Evolutionary conservation across 148 eudicot genomes (phyloP).

Genomic region (Camellia lanceoleosa): DNA sequence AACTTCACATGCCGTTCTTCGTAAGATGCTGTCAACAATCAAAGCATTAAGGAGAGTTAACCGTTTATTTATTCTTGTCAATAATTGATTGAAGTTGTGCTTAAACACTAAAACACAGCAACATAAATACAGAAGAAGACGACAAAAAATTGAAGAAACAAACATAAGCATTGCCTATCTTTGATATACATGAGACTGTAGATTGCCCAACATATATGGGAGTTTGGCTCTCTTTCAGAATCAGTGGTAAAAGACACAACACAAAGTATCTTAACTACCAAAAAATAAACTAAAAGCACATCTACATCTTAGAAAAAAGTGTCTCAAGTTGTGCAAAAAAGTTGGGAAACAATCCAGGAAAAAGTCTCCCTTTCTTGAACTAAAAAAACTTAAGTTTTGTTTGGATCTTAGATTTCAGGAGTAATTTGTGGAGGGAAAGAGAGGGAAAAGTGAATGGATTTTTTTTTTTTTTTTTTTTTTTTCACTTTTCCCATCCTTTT

Average conservation of each 20-base stretch:
- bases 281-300: neutral
- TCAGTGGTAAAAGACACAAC: neutral
- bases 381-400: no score
- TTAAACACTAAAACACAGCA: neutral
- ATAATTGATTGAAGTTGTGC: neutral
- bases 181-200: no score
- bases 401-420: no score
- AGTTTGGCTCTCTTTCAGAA: neutral
- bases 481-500: neutral
- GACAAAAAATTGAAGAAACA: neutral
- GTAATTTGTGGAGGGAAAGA: no score
- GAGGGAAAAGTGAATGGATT: no score
- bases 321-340: neutral
- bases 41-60: neutral
- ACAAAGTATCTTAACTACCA: no score
- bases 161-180: neutral
- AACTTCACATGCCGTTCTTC: slow-evolving; percentile 42
- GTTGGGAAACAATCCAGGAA: no score
- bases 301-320: neutral
- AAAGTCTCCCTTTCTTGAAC: no score
- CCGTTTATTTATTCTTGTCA: no score
- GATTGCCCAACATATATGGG: neutral
- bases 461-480: no score
- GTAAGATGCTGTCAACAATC: slow-evolving; percentile 41
- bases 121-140: neutral